Percentiles rank a stretch among this genome's conserved stretches.
Conservation (phyloP, 371 early-diverging fungal species). For the Rhizopus delemar region DNA sequence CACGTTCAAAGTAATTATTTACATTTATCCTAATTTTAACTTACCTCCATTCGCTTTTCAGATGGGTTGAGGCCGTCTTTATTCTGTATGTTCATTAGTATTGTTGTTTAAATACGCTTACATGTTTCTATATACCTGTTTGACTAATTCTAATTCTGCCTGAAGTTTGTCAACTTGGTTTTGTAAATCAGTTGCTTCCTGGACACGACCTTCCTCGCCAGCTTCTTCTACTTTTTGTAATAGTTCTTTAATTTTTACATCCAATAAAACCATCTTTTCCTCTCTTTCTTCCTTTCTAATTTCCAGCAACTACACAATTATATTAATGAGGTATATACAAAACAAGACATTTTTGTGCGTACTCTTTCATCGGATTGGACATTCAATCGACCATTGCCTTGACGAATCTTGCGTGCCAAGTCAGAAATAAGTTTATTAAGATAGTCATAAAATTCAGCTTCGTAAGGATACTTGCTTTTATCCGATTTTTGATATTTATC, state of each 20-base stretch:
- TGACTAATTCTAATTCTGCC: conserved; percentile 61
- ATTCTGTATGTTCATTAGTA: conserved; percentile 38
- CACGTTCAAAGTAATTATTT: conserved; percentile 1
- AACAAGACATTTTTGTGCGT: not conserved
- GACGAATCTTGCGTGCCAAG: conserved; percentile 73
- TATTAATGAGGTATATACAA: too few species aligned
- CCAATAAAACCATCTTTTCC: conserved; percentile 80
- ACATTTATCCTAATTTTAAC: not conserved
- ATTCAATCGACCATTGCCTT: conserved; percentile 74
- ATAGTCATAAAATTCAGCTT: conserved; percentile 73
- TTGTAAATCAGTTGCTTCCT: conserved; percentile 73
- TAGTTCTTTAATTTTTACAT: conserved; percentile 77
- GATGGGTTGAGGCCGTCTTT: conserved; percentile 68
- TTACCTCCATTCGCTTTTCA: conserved; percentile 74
- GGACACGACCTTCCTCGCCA: conserved; percentile 79
- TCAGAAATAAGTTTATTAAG: conserved; percentile 72
- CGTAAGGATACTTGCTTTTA: conserved; percentile 73
- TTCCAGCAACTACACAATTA: conserved; percentile 51
- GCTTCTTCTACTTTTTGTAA: conserved; percentile 71
- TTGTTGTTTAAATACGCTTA: not conserved
- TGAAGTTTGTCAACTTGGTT: conserved; percentile 67
- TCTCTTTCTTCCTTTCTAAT: conserved; percentile 78
- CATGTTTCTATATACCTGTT: conserved; percentile 47
- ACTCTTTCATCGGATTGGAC: conserved; percentile 74
- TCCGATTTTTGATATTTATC: conserved; percentile 74